Evolutionary conservation across 2,329 filamentous ascomycete genomes (phyloP), one percentile per base, ranked within the genome.

Genomic region (Colletotrichum theobromicola): DNA sequence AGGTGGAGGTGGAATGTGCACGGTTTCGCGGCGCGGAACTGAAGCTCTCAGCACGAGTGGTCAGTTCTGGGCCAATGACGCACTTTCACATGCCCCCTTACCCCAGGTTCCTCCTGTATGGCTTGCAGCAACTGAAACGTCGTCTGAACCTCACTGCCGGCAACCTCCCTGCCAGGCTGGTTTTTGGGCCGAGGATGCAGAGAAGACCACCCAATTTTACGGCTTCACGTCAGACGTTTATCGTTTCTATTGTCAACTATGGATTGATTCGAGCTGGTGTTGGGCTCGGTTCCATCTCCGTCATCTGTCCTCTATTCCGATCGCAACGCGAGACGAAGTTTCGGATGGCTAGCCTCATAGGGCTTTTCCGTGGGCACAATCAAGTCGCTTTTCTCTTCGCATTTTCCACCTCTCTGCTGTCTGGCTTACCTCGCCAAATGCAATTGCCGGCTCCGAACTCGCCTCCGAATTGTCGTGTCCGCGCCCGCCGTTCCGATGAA

Each of bases 1-100:
- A 35, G 30, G 72, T 72, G 72, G 72, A 74, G 62, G 72, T 72
- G 72, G 72, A 74, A 55, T 72, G 72, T 72, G 72, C 72, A 74
- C 72, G 68, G 72, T 66, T 62, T 74, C 68, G 42, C 46, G 32
- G 67, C 37, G 46, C 42, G 12, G 55, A 70, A 67, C 67, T 62
- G 66, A 61, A 62, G 68, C 72, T 71, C 61, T 63, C 53, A 35
- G 26, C 12, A 35, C 42, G 62, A 28, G 62, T 63, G 60, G 30
- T 58, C 32, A 26, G 30, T 58, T 28, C 21, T 61, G 53, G 55
- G 62, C 72, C 68, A 74, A 72, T 74, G 72, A 74, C 72, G 68
- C 68, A 74, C 62, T 74, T 74, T 74, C 72, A 74, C 72, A 74
- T 74, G 72, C 61, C 60, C 63, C 55, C n/a, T 26, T 26, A 42